A percentile compares a stretch with the other conserved stretches of the same genome.
These are phyloP conservation scores for Backusella sp. DNA, from an alignment of 192 early-diverging fungal genomes.

Conservation along the genomic window DNA sequence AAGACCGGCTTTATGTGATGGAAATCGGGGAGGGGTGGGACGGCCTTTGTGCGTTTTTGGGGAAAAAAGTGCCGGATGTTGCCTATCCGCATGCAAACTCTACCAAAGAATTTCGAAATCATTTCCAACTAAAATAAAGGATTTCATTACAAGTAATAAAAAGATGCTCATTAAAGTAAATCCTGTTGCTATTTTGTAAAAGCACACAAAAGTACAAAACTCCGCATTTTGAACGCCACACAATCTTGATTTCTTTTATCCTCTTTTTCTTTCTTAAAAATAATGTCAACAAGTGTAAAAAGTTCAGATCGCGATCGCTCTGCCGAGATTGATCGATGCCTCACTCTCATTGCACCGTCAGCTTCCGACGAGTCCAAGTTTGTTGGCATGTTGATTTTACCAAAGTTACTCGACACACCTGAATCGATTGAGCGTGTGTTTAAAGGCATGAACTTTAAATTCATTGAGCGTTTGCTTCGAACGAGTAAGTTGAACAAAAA, in stretches of 20 bases:
- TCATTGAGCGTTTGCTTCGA: slow-evolving; percentile 47
- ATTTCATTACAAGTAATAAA: too few relatives aligned
- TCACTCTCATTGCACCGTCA: slow-evolving; percentile 36
- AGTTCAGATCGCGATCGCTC: slow-evolving; percentile 20
- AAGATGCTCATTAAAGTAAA: too few relatives aligned
- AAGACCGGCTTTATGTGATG: slow-evolving; percentile 14
- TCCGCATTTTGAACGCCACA: too few relatives aligned
- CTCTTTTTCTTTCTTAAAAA: neutral
- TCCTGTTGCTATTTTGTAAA: too few relatives aligned
- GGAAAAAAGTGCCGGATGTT: slow-evolving; percentile 14
- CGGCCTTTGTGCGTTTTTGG: slow-evolving; percentile 21
- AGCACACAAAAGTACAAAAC: neutral
- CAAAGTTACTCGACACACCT: slow-evolving; percentile 40
- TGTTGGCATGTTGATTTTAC: slow-evolving; percentile 47
- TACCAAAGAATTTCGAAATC: neutral
- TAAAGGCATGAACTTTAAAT: slow-evolving; percentile 50
- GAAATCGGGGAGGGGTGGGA: slow-evolving; percentile 24
- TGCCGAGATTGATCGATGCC: slow-evolving; percentile 38
- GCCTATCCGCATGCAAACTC: slow-evolving; percentile 18
- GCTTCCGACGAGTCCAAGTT: slow-evolving; percentile 51
- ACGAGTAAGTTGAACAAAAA: too few relatives aligned
- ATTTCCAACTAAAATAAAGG: too few relatives aligned
- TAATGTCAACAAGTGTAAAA: neutral
- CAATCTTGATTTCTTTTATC: too few relatives aligned
- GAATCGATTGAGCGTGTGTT: slow-evolving; percentile 36